Conservation (phyloP, 2,329 filamentous ascomycete species). For the Neurospora crassa region DNA sequence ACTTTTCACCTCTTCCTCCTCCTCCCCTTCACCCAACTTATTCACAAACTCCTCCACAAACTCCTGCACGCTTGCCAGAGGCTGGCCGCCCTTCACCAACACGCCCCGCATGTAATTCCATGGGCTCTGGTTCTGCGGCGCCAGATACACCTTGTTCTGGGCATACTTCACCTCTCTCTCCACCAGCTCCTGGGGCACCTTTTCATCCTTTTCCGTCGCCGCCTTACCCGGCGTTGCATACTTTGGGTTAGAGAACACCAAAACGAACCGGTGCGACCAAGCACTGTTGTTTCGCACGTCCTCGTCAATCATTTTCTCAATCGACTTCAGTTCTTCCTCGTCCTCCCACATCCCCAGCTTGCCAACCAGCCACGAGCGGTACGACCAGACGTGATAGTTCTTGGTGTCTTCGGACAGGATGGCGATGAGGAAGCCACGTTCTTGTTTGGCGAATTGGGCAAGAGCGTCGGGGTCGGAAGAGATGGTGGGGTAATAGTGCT, state of each 20-base stretch:
- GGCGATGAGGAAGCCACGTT: conserved; percentile 63
- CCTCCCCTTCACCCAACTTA: conserved; percentile 31
- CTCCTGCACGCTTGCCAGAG: conserved; percentile 32
- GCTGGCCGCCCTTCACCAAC: conserved; percentile 53
- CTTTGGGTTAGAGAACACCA: conserved; percentile 64
- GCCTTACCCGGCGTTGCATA: conserved; percentile 36
- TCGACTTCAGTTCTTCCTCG: conserved; percentile 56
- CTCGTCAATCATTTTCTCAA: conserved; percentile 61
- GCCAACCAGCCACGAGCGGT: conserved; percentile 63
- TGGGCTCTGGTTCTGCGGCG: conserved; percentile 86
- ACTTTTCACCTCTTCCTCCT: conserved; percentile 44
- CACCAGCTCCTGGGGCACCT: conserved; percentile 52
- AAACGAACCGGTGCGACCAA: conserved; percentile 93
- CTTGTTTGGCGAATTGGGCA: conserved; percentile 50
- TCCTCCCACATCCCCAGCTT: conserved; percentile 57
- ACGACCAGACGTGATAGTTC: conserved; percentile 98
- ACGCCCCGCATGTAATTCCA: conserved; percentile 89
- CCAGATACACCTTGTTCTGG: conserved; percentile 61
- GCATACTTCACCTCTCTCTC: conserved; percentile 69
- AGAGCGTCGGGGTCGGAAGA: conserved; percentile 47
- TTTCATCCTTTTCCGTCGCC: conserved; percentile 42
- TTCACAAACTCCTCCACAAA: conserved; percentile 45
- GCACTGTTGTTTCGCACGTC: conserved; percentile 95
- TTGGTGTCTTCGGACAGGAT: conserved; percentile 87
- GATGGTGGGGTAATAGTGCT: conserved; percentile 49